Percentiles rank a stretch among this genome's conserved stretches.
Evolutionary conservation across 2,329 filamentous ascomycete genomes (phyloP).

Genomic region (Stagonosporopsis tanaceti): DNA sequence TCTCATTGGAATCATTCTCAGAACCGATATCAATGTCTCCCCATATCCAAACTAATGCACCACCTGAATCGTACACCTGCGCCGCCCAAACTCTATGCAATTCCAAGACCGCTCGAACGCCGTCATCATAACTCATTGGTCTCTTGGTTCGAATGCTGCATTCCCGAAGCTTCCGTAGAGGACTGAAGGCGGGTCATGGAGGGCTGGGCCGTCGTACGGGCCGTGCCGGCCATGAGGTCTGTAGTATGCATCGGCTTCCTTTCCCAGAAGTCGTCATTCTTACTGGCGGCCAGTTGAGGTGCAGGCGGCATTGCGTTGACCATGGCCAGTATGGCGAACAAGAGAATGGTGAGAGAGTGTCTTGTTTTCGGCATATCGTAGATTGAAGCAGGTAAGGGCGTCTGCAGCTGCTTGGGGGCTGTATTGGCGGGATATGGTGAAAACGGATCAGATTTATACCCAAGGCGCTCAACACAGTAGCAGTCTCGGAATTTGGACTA

Average conservation of each 20-base stretch:
- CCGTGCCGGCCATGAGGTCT: conserved; percentile 14
- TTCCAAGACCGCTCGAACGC: no score
- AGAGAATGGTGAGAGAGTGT: not conserved
- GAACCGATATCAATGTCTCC: no score
- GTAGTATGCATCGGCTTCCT: conserved; percentile 17
- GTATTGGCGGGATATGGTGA: not conserved
- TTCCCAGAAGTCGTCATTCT: conserved; percentile 11
- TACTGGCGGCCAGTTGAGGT: not conserved
- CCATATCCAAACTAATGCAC: no score
- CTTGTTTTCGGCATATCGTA: not conserved
- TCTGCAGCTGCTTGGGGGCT: not conserved
- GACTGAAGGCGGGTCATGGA: not conserved
- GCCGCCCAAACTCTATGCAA: not conserved
- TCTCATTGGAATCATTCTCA: not conserved
- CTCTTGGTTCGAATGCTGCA: not conserved
- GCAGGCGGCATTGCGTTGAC: not conserved
- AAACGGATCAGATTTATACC: not conserved
- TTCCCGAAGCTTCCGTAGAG: not conserved
- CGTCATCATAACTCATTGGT: conserved; percentile 5
- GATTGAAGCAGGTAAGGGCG: not conserved
- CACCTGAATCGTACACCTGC: not conserved
- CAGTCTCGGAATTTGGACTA: not conserved
- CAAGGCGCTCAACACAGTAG: not conserved
- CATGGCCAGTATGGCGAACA: not conserved
- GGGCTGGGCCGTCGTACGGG: not conserved